A percentile compares a stretch with the other conserved stretches of the same genome.
These are phyloP conservation scores for Wickerhamomyces chaumierensis DNA, from an alignment of 805 yeast genomes.

Conservation along the genomic window DNA sequence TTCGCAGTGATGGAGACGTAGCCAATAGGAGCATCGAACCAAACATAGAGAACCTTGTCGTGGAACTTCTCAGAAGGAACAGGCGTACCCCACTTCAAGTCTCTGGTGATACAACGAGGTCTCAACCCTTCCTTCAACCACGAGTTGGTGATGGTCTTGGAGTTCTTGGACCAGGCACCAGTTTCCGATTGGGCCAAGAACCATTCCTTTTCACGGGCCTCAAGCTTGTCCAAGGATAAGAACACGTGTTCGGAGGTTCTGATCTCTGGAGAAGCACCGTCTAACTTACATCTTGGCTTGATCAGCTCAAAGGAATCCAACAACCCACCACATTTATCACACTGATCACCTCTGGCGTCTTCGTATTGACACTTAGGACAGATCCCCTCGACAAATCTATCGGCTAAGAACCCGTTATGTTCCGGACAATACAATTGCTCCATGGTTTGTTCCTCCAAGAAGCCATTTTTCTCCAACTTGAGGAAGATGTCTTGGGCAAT, in stretches of 20 bases:
- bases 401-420: conserved; percentile 89
- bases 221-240: conserved; percentile 73
- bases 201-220: conserved; percentile 68
- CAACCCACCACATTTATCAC: conserved; percentile 90
- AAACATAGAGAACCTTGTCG: conserved; percentile 88
- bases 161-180: conserved; percentile 89
- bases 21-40: conserved; percentile 99
- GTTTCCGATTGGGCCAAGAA: conserved; percentile 49
- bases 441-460: conserved; percentile 75
- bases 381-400: conserved; percentile 92
- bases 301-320: conserved; percentile 89
- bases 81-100: conserved; percentile 96
- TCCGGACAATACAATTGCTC: conserved; percentile 85
- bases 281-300: conserved; percentile 92
- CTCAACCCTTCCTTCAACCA: conserved; percentile 92
- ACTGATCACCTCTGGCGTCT: conserved; percentile 99
- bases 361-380: conserved; percentile 93
- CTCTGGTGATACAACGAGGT: conserved; percentile 96
- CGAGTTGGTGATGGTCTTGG: conserved; percentile 76
- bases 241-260: conserved; percentile 79
- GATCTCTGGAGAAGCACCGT: conserved; percentile 69
- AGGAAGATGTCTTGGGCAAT: conserved; percentile 90
- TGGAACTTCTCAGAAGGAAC: conserved; percentile 83
- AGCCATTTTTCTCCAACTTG: conserved; percentile 66
- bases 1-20: conserved; percentile 93